Percentiles rank a stretch among this genome's conserved stretches.
These are phyloP conservation scores for Amaranthus cruentus DNA, from an alignment of 148 eudicot species.

Conservation along the genomic window DNA sequence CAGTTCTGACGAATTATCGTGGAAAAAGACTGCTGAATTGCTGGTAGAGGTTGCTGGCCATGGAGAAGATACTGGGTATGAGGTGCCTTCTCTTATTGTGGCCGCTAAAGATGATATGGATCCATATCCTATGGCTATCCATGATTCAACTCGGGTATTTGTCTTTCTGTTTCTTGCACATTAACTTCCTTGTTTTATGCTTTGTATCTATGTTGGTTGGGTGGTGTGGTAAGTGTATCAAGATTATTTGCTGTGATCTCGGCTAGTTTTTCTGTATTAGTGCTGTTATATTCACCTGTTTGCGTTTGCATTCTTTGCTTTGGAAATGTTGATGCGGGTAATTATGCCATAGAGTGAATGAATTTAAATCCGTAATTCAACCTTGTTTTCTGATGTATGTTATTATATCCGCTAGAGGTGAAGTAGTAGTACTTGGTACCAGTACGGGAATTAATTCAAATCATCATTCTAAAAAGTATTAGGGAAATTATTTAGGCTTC, in stretches of 20 bases:
- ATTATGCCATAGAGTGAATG: too few species aligned
- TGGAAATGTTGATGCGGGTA: too few species aligned
- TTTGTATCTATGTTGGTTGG: neutral
- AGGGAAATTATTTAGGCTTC: too few species aligned
- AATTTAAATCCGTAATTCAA: too few species aligned
- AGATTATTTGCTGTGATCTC: neutral
- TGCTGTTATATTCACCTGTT: too few species aligned
- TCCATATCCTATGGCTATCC: constrained; percentile 61
- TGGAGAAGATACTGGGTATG: constrained; percentile 81
- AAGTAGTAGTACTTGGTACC: too few species aligned
- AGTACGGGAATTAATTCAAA: too few species aligned
- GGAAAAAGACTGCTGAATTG: constrained; percentile 65
- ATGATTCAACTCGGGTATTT: constrained; percentile 76
- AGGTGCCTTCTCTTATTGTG: constrained; percentile 84
- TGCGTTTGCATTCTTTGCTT: too few species aligned
- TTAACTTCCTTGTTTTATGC: neutral
- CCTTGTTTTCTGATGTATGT: too few species aligned
- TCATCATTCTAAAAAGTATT: too few species aligned
- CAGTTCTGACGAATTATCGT: constrained; percentile 63
- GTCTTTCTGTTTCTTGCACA: neutral
- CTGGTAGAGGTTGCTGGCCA: constrained; percentile 81
- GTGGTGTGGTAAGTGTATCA: neutral
- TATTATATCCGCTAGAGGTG: too few species aligned
- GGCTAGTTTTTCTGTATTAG: neutral
- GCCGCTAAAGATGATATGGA: constrained; percentile 85